Evolutionary conservation across 2,329 filamentous ascomycete genomes (phyloP).

Genomic region (Aureobasidium uvarum): DNA sequence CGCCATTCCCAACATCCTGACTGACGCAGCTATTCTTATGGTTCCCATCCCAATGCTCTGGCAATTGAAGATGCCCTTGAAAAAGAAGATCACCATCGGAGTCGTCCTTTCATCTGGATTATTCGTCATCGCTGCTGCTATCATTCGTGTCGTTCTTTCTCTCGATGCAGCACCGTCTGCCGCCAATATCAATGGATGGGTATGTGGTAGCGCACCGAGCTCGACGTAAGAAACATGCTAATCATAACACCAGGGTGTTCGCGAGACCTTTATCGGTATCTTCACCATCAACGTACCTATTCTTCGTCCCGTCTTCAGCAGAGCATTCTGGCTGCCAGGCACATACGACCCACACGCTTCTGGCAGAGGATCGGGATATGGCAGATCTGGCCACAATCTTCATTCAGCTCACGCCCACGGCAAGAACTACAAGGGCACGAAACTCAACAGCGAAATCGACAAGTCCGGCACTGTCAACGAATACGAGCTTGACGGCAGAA

Average conservation of each 20-base stretch:
- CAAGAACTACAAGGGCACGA: neutral
- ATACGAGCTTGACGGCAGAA: constrained; percentile 5
- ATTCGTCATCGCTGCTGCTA: constrained; percentile 41
- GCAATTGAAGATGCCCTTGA: constrained; percentile 36
- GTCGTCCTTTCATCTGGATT: constrained; percentile 40
- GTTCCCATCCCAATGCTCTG: constrained; percentile 41
- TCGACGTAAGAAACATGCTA: neutral
- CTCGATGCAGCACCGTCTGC: constrained; percentile 35
- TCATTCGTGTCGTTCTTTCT: constrained; percentile 39
- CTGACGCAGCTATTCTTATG: constrained; percentile 38
- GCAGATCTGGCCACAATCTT: neutral
- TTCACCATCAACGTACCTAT: constrained; percentile 42
- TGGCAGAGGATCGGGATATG: neutral
- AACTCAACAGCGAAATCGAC: constrained; percentile 1
- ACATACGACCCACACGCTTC: constrained; percentile 24
- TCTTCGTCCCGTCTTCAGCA: constrained; percentile 36
- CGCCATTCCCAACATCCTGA: constrained; percentile 38
- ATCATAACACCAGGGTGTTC: constrained; percentile 31
- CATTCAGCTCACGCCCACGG: neutral
- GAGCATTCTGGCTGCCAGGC: constrained; percentile 36
- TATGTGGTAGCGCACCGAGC: neutral
- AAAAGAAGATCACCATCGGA: constrained; percentile 38
- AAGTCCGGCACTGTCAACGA: neutral
- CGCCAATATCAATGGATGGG: constrained; percentile 42
- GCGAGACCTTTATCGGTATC: constrained; percentile 42